phyloP scores from a whole-genome alignment of 148 eudicot species.

The Hydrangea macrophylla region DNA sequence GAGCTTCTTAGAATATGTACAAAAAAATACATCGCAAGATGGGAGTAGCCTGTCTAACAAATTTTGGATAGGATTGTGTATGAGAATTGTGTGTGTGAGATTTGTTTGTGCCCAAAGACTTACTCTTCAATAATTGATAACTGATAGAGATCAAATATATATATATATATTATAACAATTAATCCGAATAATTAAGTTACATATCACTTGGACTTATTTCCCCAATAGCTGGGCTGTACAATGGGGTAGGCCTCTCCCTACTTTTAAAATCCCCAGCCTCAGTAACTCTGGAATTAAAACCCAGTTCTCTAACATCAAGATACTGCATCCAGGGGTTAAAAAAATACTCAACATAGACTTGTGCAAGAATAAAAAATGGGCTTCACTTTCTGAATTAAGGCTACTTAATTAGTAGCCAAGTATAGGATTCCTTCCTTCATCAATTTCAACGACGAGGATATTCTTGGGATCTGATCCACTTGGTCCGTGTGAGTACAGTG shows the following conservation, averaged over 20 bases:
- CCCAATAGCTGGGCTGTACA: too few species aligned
- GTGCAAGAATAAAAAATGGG: background rate
- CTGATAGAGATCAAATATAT: too few species aligned
- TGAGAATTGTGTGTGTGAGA: too few species aligned
- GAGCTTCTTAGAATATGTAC: too few species aligned
- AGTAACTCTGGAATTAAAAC: background rate
- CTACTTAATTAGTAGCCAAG: conserved; percentile 42
- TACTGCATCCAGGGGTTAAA: background rate
- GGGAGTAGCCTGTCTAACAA: too few species aligned
- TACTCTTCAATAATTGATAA: too few species aligned
- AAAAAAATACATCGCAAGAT: too few species aligned
- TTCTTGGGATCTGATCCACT: conserved; percentile 68
- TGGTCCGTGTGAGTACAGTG: conserved; percentile 89
- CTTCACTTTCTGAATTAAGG: background rate
- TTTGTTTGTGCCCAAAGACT: too few species aligned
- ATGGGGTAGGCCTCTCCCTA: background rate
- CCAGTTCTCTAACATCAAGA: background rate
- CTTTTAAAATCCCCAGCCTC: background rate
- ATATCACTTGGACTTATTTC: too few species aligned
- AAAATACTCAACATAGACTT: background rate
- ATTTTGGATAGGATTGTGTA: too few species aligned
- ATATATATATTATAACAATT: too few species aligned
- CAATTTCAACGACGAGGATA: conserved; percentile 75
- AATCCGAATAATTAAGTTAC: too few species aligned
- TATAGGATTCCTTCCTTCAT: conserved; percentile 93